These are phyloP conservation scores for Lupinus albus DNA, from an alignment of 306 rosid genomes.

Conservation along the genomic window DNA sequence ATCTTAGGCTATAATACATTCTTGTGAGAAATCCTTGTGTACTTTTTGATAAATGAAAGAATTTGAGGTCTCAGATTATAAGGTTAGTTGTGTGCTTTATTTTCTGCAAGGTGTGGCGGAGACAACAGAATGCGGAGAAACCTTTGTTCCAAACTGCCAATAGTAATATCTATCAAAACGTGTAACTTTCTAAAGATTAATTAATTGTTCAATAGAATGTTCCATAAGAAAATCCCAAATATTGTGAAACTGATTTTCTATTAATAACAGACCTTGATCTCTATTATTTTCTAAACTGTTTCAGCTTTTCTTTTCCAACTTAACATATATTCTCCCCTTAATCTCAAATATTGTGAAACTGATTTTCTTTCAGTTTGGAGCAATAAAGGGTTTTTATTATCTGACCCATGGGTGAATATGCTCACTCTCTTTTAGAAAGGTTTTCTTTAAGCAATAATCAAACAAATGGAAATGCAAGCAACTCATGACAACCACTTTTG, in stretches of 20 bases:
- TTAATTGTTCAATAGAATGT: too few relatives aligned
- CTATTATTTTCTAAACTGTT: not conserved
- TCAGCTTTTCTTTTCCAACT: conserved; percentile 9
- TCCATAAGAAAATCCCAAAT: too few relatives aligned
- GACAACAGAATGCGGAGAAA: not conserved
- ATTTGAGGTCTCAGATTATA: not conserved
- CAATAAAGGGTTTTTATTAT: conserved; percentile 3
- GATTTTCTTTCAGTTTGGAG: conserved; percentile 9
- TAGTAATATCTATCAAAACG: not conserved
- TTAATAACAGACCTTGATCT: not conserved
- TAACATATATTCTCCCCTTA: not conserved
- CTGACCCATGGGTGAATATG: not conserved
- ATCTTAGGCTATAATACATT: not conserved
- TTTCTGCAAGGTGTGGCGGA: not conserved
- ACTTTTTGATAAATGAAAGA: not conserved
- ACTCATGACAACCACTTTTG: conserved; percentile 32
- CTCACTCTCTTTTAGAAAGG: conserved; percentile 18
- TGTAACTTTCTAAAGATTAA: too few relatives aligned
- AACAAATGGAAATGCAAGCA: conserved; percentile 32
- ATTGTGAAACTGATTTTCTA: too few relatives aligned
- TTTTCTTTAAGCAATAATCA: conserved; percentile 47
- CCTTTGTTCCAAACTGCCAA: too few relatives aligned
- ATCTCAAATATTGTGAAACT: conserved; percentile 3
- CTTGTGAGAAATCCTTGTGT: not conserved
- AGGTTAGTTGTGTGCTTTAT: not conserved